Evolutionary conservation across 129 eudicot species (phyloP).

Genomic region (Solidago caesia): DNA sequence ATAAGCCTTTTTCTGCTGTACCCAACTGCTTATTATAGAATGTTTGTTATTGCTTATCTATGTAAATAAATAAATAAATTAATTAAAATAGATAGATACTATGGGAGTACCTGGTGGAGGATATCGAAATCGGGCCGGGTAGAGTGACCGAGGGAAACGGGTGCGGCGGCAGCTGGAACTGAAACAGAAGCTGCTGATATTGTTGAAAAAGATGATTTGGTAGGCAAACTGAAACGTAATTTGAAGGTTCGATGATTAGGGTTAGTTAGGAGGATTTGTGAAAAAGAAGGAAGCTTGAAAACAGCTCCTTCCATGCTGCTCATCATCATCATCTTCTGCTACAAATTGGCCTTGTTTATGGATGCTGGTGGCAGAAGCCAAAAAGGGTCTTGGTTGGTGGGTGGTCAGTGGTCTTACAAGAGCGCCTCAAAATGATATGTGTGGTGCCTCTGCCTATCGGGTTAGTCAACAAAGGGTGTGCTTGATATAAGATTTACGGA

Average conservation of each 20-base stretch:
- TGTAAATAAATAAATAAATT: too few relatives aligned
- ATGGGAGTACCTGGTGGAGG: constrained; percentile 69
- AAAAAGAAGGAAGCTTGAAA: constrained; percentile 45
- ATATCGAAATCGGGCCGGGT: constrained; percentile 89
- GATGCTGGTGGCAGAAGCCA: background rate
- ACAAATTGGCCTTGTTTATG: too few relatives aligned
- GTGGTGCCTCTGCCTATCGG: too few relatives aligned
- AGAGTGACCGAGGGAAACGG: constrained; percentile 57
- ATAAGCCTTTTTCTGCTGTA: too few relatives aligned
- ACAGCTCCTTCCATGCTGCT: constrained; percentile 41
- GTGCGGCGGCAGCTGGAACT: constrained; percentile 38
- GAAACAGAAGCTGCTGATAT: constrained; percentile 42
- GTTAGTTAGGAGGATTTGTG: constrained; percentile 27
- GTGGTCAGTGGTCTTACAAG: background rate
- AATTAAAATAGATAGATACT: background rate
- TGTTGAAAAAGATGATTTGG: constrained; percentile 17
- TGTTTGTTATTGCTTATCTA: too few relatives aligned
- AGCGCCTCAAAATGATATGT: too few relatives aligned
- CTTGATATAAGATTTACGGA: too few relatives aligned
- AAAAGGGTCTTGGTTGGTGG: background rate
- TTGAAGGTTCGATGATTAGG: constrained; percentile 31
- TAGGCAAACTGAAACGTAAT: constrained; percentile 24
- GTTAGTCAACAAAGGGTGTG: too few relatives aligned
- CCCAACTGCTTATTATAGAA: too few relatives aligned
- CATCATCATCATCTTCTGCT: constrained; percentile 27